phyloP scores from a whole-genome alignment of 306 rosid species.

The Trifolium pratense region DNA sequence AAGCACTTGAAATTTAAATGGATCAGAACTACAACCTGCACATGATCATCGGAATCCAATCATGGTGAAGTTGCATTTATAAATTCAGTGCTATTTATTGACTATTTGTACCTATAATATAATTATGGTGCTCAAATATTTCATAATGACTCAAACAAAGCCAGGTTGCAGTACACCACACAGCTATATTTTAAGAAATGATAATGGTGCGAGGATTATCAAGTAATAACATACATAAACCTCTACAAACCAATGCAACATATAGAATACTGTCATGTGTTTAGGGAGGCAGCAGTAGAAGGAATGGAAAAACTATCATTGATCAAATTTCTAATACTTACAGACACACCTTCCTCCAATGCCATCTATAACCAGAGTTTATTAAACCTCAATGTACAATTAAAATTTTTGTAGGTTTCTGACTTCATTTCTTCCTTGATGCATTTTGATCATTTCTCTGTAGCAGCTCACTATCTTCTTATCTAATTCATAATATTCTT shows the following conservation, averaged over 20 bases:
- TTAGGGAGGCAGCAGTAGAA: neutral
- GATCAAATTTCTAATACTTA: slow-evolving; percentile 38
- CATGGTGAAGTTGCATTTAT: neutral
- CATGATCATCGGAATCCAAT: neutral
- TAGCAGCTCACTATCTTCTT: slow-evolving; percentile 83
- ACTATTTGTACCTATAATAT: neutral
- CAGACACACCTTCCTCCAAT: slow-evolving; percentile 41
- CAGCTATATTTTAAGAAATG: neutral
- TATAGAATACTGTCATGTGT: neutral
- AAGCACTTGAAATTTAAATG: neutral
- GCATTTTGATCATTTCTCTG: slow-evolving; percentile 56
- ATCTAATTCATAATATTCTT: slow-evolving; percentile 83
- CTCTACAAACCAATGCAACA: neutral
- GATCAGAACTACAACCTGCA: neutral
- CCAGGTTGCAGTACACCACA: neutral
- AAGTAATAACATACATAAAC: neutral
- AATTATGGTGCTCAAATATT: too few species aligned
- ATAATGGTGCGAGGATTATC: neutral
- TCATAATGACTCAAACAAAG: neutral
- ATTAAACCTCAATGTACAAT: slow-evolving; percentile 42
- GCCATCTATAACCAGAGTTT: slow-evolving; percentile 46
- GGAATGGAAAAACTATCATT: slow-evolving; percentile 11
- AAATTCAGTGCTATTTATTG: neutral
- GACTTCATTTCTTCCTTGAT: slow-evolving; percentile 49
- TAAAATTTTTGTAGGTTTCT: slow-evolving; percentile 42